These are phyloP conservation scores for Rhypophila decipiens DNA, from an alignment of 495 filamentous ascomycete species.

Conservation along the genomic window DNA sequence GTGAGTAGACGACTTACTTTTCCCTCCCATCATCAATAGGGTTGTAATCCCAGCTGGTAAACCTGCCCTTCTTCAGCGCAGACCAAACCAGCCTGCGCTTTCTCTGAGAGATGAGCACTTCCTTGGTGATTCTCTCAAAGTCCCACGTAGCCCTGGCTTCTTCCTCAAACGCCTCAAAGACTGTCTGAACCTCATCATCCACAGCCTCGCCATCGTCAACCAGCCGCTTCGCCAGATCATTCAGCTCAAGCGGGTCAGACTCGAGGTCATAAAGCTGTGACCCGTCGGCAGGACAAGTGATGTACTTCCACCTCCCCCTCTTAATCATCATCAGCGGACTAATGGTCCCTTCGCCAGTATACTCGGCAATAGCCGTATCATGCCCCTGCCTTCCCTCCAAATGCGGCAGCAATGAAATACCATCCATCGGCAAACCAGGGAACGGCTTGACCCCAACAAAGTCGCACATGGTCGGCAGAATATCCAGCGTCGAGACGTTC, in stretches of 20 bases:
- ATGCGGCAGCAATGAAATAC: conserved; percentile 64
- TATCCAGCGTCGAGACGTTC: conserved; percentile 80
- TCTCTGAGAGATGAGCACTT: conserved; percentile 67
- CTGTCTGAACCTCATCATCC: no score
- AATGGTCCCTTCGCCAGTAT: conserved; percentile 82
- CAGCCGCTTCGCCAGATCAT: conserved; percentile 54
- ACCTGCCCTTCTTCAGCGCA: conserved; percentile 63
- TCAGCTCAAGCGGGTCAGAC: conserved; percentile 64
- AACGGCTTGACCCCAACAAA: conserved; percentile 62
- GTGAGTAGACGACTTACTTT: conserved; percentile 47
- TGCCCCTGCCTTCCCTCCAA: conserved; percentile 50
- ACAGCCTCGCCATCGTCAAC: conserved; percentile 25
- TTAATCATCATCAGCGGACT: conserved; percentile 88
- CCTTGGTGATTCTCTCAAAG: conserved; percentile 58
- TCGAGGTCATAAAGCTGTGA: conserved; percentile 72
- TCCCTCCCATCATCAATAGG: conserved; percentile 63
- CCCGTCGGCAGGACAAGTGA: conserved; percentile 72
- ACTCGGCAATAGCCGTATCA: conserved; percentile 81
- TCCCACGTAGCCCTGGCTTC: conserved; percentile 69
- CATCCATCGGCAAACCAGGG: conserved; percentile 66
- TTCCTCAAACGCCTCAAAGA: conserved; percentile 54
- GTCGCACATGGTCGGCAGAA: conserved; percentile 77
- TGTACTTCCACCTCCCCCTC: conserved; percentile 75
- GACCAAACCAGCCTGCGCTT: conserved; percentile 65
- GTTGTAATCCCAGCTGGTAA: conserved; percentile 72